These are phyloP conservation scores for Boletus vermiculosoides DNA, from an alignment of 768 basidiomycete species.

Conservation along the genomic window DNA sequence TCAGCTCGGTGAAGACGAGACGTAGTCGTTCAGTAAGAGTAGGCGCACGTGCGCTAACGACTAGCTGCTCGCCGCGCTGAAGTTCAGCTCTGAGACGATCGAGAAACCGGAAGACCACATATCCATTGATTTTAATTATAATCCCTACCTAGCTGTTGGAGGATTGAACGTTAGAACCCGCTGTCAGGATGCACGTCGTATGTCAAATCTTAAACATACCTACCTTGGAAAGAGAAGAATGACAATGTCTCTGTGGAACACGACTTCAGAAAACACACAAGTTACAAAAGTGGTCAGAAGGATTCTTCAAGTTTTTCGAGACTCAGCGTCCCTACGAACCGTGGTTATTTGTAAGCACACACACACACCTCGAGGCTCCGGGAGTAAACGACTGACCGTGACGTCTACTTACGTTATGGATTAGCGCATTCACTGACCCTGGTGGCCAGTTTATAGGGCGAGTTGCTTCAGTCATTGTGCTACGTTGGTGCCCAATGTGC, in stretches of 20 bases:
- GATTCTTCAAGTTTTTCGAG: slow-evolving; percentile 52
- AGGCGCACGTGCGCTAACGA: background rate
- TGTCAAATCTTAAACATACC: background rate
- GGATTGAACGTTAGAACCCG: slow-evolving; percentile 65
- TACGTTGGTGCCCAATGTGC: background rate
- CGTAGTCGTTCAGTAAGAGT: background rate
- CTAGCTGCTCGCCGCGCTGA: background rate
- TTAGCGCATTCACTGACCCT: slow-evolving; percentile 3
- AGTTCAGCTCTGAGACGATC: slow-evolving; percentile 36
- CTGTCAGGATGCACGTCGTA: slow-evolving; percentile 42
- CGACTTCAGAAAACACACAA: slow-evolving; percentile 42
- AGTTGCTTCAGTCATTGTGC: background rate
- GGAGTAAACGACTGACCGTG: background rate
- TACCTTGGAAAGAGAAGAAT: background rate
- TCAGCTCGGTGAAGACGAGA: background rate
- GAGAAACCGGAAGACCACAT: no score
- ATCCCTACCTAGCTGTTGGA: slow-evolving; percentile 54
- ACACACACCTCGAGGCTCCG: no score
- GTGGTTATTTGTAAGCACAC: slow-evolving; percentile 53
- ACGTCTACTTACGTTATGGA: background rate
- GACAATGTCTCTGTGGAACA: slow-evolving; percentile 39
- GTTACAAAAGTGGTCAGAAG: slow-evolving; percentile 53
- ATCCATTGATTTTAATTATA: slow-evolving; percentile 46
- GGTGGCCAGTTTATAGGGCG: slow-evolving; percentile 5
- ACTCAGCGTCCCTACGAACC: slow-evolving; percentile 44